Base-by-base conservation (phyloP, 1,139 yeast genomes). In the Kodamaea arcana region DNA sequence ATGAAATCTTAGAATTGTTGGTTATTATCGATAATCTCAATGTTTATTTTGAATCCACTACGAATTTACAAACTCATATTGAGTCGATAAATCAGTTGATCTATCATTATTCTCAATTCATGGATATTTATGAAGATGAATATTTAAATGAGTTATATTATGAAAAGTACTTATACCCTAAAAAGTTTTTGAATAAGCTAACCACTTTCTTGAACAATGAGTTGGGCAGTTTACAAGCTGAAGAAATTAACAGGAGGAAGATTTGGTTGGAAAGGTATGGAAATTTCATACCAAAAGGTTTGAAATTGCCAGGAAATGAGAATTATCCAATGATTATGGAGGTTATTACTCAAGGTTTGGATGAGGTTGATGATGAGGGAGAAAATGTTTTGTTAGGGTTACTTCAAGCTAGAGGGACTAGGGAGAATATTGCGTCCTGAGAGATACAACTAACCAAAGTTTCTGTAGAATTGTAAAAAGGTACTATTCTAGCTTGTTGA, bases 261-360 rank as follows among this genome's bases (percentile, higher is more conserved):
- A 47, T 46, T 16, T 69, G 75, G 75, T 48, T 66, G 20, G 46
- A 50, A 3, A 58, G 61, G 31, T 67, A 63, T 40, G 75, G 74
- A 4, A 65, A 59, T 31, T 69, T 62, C 39, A 66, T 69, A 8
- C 75, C 75, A 3, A 58, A 56, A 32, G 69, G 65, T 38, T 65
- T 69, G 40, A 50, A 46, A 28, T 49, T 69, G 4, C 74, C 74
- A 0, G 74, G 72, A 1, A 72, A 64, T 27, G 40, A 41, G 21
- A 54, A 53, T 29, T 65, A 62, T 41, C 75, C 75, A 1, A 44
- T 55, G 2, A 60, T 69, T 16, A 63, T 63, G 30, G 72, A 69
- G 47, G 66, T 69, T 3, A 50, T 67, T 17, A 69, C 75, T 11
- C 72, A 69, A 33, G 74, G 74, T 0, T 46, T 69, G 30, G 62